These are phyloP conservation scores for Hirsutella minnesotensis DNA, from an alignment of 2,329 filamentous ascomycete species.

Conservation along the genomic window DNA sequence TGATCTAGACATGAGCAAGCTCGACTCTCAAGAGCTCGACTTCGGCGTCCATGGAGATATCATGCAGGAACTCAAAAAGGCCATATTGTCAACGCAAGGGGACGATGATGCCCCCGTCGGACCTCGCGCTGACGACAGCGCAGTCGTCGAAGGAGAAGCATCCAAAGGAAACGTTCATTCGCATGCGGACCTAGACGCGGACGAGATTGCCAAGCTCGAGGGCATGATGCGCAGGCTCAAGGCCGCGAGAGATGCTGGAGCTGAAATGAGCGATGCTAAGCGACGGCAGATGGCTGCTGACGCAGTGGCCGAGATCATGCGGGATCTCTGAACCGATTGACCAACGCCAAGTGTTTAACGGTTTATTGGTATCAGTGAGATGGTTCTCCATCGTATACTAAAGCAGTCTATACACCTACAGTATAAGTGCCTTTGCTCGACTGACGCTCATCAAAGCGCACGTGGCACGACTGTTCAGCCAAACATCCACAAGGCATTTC, in stretches of 20 bases:
- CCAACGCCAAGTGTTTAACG: no score
- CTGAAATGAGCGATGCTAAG: constrained; percentile 48
- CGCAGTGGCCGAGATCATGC: constrained; percentile 54
- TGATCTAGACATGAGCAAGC: background rate
- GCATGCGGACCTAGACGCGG: constrained; percentile 11
- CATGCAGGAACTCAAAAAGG: constrained; percentile 37
- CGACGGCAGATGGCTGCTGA: constrained; percentile 47
- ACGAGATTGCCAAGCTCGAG: constrained; percentile 48
- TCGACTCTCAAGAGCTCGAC: constrained; percentile 18
- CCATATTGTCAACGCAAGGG: constrained; percentile 34
- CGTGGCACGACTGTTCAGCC: no score
- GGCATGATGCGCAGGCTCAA: constrained; percentile 53
- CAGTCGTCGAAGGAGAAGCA: constrained; percentile 7
- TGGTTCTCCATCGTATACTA: no score
- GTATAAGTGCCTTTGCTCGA: no score
- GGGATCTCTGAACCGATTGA: constrained; percentile 31
- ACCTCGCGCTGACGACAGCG: constrained; percentile 3
- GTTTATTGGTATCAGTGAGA: no score
- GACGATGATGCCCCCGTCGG: constrained; percentile 9
- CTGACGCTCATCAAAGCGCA: no score
- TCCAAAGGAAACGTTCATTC: constrained; percentile 22
- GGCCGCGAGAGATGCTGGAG: constrained; percentile 46
- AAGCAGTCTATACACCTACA: no score
- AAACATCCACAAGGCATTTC: no score
- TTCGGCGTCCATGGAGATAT: constrained; percentile 41